Percentiles rank a stretch among this genome's conserved stretches.
Conservation (phyloP, 306 rosid species). For the Oemleria cerasiformis region DNA sequence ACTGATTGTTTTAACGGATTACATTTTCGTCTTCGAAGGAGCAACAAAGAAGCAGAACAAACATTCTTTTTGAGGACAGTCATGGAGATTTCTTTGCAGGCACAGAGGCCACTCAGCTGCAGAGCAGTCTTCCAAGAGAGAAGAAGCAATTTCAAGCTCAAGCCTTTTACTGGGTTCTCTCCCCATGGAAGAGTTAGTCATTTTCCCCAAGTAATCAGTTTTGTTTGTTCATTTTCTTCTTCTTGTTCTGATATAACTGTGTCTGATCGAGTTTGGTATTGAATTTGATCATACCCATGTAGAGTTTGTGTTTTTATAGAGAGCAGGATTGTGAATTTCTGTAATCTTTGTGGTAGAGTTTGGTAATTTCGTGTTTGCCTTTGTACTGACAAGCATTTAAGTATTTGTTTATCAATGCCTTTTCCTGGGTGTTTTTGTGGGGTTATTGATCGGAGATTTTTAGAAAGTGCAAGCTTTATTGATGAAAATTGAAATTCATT, state of each 20-base stretch:
- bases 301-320: neutral
- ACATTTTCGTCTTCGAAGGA: conserved; percentile 12
- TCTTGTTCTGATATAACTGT: neutral
- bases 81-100: conserved; percentile 54
- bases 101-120: conserved; percentile 36
- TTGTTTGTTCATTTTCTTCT: neutral
- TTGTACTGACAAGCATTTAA: neutral
- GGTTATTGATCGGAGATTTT: conserved; percentile 8
- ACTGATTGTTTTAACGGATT: conserved; percentile 11
- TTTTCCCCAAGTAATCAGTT: conserved; percentile 30
- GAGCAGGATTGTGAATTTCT: conserved; percentile 4
- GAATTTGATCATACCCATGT: conserved; percentile 19
- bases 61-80: conserved; percentile 5
- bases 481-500: neutral
- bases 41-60: conserved; percentile 14
- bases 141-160: conserved; percentile 36
- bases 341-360: conserved; percentile 9
- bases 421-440: neutral
- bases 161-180: conserved; percentile 38
- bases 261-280: conserved; percentile 3
- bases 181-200: conserved; percentile 32
- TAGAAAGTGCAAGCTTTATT: neutral
- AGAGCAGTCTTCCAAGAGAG: conserved; percentile 36
- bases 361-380: neutral
- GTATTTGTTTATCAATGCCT: neutral